Evolutionary conservation across 1,284 basidiomycete genomes (phyloP), one percentile per base, ranked within the genome.

Genomic region (Trichosporon inkin): DNA sequence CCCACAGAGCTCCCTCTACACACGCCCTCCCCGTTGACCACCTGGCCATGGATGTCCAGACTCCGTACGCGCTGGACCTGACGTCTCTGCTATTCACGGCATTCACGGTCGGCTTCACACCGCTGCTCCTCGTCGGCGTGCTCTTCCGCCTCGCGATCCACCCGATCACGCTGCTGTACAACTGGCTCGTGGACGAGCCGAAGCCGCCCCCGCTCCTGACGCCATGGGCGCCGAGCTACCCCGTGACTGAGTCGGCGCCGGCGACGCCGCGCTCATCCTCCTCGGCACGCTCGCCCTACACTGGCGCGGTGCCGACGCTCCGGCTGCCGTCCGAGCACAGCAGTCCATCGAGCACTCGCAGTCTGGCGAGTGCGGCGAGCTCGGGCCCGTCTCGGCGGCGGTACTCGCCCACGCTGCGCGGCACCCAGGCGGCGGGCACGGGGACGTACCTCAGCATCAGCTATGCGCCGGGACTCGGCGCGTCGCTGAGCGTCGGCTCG

Each of bases 21-120:
- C 41, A 11, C 22, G 11, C 44, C 14, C 22, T 1, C 24, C 44
- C 28, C 28, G 5, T 4, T 8, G 28, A 32, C 28, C 28, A 32
- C 5, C 28, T 4, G 4, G 22, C 44, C 22, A 49, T 49, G 44
- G 44, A 49, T 22, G 44, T 49, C 22, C 44, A 49, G n/a, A 49
- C 44, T 22, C 44, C 44, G 14, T 49, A 49, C 22, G 44, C 44
- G 22, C 44, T 49, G 24, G 44, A 49, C 44, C 44, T 49, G 24
- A 20, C 44, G 22, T 49, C 44, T 5, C 22, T 49, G 24, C 44
- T 49, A 10, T 49, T 49, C 44, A 49, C 44, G n/a, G 44, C 44
- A 1, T 49, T 49, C 44, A 49, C 44, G 14, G 22, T 49, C 14
- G 44, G 44, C 24, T 49, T 49, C 44, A 49, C 44, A 22, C 44